phyloP scores from a whole-genome alignment of 2,329 filamentous ascomycete species.

The Alternaria brassicae region DNA sequence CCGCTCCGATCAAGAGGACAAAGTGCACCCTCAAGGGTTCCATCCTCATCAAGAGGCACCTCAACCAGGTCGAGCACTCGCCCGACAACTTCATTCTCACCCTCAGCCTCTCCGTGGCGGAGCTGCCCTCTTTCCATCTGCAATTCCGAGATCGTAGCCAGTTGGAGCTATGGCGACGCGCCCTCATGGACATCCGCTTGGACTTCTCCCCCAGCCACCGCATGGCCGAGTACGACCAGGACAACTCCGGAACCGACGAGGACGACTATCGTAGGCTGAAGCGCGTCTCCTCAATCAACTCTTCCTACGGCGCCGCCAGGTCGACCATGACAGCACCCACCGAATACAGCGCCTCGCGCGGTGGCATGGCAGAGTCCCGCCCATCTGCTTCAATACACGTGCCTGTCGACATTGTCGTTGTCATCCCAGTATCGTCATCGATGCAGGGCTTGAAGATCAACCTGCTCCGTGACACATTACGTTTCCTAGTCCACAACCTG shows the following conservation, averaged over 20 bases:
- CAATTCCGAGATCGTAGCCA: constrained; percentile 84
- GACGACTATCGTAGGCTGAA: constrained; percentile 78
- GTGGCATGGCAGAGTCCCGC: constrained; percentile 53
- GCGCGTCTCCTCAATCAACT: constrained; percentile 81
- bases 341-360: constrained; percentile 79
- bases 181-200: constrained; percentile 81
- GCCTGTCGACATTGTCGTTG: constrained; percentile 92
- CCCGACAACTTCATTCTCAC: constrained; percentile 84
- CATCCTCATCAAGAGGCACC: constrained; percentile 96
- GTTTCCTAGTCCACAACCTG: constrained; percentile 87
- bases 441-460: constrained; percentile 99
- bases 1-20: constrained; percentile 65
- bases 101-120: constrained; percentile 85
- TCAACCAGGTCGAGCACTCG: constrained; percentile 82
- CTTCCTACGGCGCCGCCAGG: constrained; percentile 81
- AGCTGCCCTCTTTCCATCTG: constrained; percentile 93
- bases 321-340: constrained; percentile 89
- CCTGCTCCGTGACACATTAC: constrained; percentile 86
- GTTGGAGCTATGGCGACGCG: constrained; percentile 88
- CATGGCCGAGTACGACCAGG: constrained; percentile 77
- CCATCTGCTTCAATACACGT: constrained; percentile 73
- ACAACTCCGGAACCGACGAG: constrained; percentile 83
- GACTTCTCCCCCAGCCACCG: constrained; percentile 64
- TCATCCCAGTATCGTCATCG: constrained; percentile 95
- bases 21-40: constrained; percentile 94